Evolutionary conservation across 2,329 filamentous ascomycete genomes (phyloP).

Genomic region (Diaporthe sp.): DNA sequence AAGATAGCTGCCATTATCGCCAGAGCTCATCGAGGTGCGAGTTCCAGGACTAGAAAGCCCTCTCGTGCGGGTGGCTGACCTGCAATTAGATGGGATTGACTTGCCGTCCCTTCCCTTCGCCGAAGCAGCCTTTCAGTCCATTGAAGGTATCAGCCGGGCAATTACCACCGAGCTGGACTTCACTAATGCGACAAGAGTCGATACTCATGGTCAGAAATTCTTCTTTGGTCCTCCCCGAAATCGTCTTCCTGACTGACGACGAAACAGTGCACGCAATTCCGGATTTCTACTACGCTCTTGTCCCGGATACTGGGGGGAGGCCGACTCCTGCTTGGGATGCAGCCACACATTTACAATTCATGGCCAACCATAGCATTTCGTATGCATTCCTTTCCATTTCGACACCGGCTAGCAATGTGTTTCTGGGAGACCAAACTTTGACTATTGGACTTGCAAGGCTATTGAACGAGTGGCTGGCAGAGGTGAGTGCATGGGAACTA

Average conservation of each 20-base stretch:
- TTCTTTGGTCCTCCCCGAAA: too few species aligned
- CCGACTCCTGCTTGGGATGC: neutral
- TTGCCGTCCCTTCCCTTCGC: slow-evolving; percentile 7
- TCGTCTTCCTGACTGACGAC: neutral
- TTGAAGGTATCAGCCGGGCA: neutral
- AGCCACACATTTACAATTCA: neutral
- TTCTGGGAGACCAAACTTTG: neutral
- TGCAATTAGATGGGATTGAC: neutral
- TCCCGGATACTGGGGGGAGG: neutral
- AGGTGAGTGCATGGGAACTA: neutral
- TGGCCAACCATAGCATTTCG: slow-evolving; percentile 9
- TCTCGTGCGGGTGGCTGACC: neutral
- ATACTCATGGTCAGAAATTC: neutral
- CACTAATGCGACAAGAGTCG: slow-evolving; percentile 8
- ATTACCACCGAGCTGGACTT: neutral
- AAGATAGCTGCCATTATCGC: neutral
- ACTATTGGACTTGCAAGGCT: neutral
- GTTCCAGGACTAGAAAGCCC: too few species aligned
- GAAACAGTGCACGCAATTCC: neutral
- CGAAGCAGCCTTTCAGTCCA: neutral
- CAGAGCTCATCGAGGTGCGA: slow-evolving; percentile 8
- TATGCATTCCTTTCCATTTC: slow-evolving; percentile 5
- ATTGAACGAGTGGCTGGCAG: slow-evolving; percentile 10
- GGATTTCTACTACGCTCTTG: neutral
- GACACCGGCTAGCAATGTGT: slow-evolving; percentile 1